Evolutionary conservation across 345 rosid species (phyloP), one percentile per base, ranked within the genome.

Genomic region (Eucalyptus albens): DNA sequence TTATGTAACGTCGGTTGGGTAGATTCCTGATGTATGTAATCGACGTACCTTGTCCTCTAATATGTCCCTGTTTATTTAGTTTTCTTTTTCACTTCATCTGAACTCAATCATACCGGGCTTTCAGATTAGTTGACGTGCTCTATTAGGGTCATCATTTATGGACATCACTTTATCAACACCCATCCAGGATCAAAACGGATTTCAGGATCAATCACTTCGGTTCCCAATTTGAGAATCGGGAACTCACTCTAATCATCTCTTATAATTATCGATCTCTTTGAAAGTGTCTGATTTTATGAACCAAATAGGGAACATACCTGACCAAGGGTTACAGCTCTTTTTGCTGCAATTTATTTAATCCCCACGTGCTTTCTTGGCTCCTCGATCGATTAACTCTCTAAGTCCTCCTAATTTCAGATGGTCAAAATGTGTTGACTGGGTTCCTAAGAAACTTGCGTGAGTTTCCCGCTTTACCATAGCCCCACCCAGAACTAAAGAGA

Each of bases 191-290:
- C 45, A 44, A 19, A 12, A 6, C 9, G 0, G 1, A 7, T 6
- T 77, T 77, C 47, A 6, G 2, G 47, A 5, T 6, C 45, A 40
- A 40, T 5, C 47, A 21, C 1, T 40, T 77, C 3, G 15, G 0
- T 40, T 0, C 29, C 27, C 14, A 0, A 1, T 37, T 77, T 6
- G 3, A 4, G 47, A 37, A 77, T 22, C 12, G 3, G 15, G 45
- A 72, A 72, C 44, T 19, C 26, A 8, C 15, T 37, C 3, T 9
- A 1, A 37, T 40, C 0, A 65, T 65, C 77, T n/a, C 37, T n/a
- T n/a, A 2, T n/a, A n/a, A n/a, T 65, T 65, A 65, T 15, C 40
- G 10, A n/a, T 65, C 77, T n/a, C 37, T n/a, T 65, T 6, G 10
- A 65, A 31, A 14, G 8, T n/a, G 21, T 15, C n/a, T 1, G 1